These are phyloP conservation scores for Termitomyces sp. DNA, from an alignment of 768 basidiomycete genomes.

Conservation along the genomic window DNA sequence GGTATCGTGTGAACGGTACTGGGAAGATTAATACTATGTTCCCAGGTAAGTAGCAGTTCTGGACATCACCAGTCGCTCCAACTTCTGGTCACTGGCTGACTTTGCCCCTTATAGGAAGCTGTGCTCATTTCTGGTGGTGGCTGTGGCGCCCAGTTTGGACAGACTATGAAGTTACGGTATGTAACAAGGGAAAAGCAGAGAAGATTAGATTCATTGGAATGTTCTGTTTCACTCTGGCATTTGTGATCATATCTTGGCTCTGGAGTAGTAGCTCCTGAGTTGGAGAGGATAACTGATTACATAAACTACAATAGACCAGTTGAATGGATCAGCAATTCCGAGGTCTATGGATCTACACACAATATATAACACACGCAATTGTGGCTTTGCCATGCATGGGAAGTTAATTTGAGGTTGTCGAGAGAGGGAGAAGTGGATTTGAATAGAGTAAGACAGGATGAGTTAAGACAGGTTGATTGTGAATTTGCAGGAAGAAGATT, in stretches of 20 bases:
- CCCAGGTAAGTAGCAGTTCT: constrained; percentile 23
- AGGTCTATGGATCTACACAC: too few relatives aligned
- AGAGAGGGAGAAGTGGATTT: too few relatives aligned
- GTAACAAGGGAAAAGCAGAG: not conserved
- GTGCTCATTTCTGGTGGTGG: constrained; percentile 2
- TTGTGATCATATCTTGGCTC: not conserved
- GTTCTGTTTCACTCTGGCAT: not conserved
- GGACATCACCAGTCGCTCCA: not conserved
- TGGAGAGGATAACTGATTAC: too few relatives aligned
- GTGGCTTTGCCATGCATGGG: too few relatives aligned
- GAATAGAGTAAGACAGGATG: too few relatives aligned
- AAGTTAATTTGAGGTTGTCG: too few relatives aligned
- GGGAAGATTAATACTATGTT: constrained; percentile 37
- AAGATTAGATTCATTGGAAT: not conserved
- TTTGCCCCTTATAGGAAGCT: not conserved
- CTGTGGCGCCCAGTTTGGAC: not conserved
- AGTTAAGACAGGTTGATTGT: too few relatives aligned
- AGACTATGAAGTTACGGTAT: not conserved
- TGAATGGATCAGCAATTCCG: too few relatives aligned
- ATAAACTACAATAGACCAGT: too few relatives aligned
- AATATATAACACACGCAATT: too few relatives aligned
- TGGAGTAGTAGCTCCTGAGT: too few relatives aligned
- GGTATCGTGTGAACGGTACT: constrained; percentile 32
- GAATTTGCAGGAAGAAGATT: too few relatives aligned
- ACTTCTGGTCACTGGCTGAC: not conserved